A percentile compares a stretch with the other conserved stretches of the same genome.
Evolutionary conservation across 1,284 basidiomycete species (phyloP).

Genomic region (Cryptococcus sp.): DNA sequence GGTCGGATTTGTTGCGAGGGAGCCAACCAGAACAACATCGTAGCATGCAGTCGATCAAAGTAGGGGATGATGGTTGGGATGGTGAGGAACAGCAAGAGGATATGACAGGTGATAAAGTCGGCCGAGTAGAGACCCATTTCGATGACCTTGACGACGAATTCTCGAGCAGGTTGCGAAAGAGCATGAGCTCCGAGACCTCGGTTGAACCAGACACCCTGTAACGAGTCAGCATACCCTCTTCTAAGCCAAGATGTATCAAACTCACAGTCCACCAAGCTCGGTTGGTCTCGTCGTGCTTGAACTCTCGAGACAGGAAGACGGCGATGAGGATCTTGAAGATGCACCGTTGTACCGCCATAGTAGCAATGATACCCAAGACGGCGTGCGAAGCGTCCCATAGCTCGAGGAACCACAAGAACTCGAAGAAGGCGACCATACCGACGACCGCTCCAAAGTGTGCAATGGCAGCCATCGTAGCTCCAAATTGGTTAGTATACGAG

Average conservation of each 20-base stretch:
- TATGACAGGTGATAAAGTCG: constrained; percentile 54
- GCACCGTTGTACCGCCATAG: constrained; percentile 81
- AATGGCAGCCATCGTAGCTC: constrained; percentile 80
- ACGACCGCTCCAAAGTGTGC: constrained; percentile 74
- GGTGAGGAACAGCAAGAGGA: constrained; percentile 68
- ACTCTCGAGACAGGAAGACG: constrained; percentile 86
- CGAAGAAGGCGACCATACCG: constrained; percentile 85
- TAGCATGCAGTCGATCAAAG: constrained; percentile 80
- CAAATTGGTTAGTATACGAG: constrained; percentile 75
- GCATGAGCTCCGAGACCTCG: constrained; percentile 79
- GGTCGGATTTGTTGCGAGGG: constrained; percentile 81
- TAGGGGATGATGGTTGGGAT: constrained; percentile 80
- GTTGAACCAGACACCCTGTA: constrained; percentile 84
- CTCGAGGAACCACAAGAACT: constrained; percentile 57
- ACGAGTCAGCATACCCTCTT: no score
- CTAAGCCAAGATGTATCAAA: not conserved
- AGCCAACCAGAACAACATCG: constrained; percentile 63
- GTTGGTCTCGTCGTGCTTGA: constrained; percentile 96
- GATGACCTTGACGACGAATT: constrained; percentile 93
- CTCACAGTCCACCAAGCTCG: constrained; percentile 84
- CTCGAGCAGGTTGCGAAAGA: constrained; percentile 88
- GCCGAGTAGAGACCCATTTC: constrained; percentile 93
- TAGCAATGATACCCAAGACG: constrained; percentile 77
- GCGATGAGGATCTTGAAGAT: constrained; percentile 88
- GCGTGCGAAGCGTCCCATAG: constrained; percentile 87